phyloP scores from a whole-genome alignment of 2,329 filamentous ascomycete species.

The Stagonosporopsis chrysanthemi region DNA sequence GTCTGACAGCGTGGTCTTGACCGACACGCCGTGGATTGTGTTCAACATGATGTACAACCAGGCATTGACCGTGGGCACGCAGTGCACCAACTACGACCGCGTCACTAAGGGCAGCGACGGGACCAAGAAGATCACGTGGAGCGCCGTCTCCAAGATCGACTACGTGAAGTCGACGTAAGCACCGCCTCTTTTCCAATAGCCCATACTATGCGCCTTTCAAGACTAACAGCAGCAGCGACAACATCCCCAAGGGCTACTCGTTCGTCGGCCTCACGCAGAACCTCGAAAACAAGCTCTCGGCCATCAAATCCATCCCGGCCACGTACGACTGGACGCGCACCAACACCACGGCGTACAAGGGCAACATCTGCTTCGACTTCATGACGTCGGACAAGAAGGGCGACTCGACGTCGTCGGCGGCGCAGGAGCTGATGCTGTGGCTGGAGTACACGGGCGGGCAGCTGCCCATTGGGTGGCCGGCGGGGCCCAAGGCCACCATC shows the following conservation, averaged over 20 bases:
- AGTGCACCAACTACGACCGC: slow-evolving; percentile 52
- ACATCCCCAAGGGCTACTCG: slow-evolving; percentile 55
- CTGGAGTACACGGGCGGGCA: slow-evolving; percentile 56
- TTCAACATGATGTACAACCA: slow-evolving; percentile 58
- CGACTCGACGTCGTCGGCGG: slow-evolving; percentile 51
- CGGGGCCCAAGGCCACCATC: slow-evolving; percentile 23
- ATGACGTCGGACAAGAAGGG: slow-evolving; percentile 55
- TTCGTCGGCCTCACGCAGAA: slow-evolving; percentile 56
- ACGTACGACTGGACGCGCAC: slow-evolving; percentile 52
- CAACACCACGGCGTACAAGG: slow-evolving; percentile 54
- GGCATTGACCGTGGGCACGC: slow-evolving; percentile 49
- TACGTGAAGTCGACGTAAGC: slow-evolving; percentile 34
- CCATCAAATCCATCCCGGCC: slow-evolving; percentile 51
- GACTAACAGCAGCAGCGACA: slow-evolving; percentile 33
- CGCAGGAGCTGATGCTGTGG: slow-evolving; percentile 58
- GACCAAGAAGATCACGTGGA: slow-evolving; percentile 50
- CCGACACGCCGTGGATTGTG: slow-evolving; percentile 55
- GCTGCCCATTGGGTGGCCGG: slow-evolving; percentile 53
- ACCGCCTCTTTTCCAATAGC: not conserved
- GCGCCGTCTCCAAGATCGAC: slow-evolving; percentile 51
- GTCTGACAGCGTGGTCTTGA: slow-evolving; percentile 40
- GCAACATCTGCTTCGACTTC: slow-evolving; percentile 56
- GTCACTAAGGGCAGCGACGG: slow-evolving; percentile 40
- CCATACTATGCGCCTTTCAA: too few species aligned
- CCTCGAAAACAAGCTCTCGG: slow-evolving; percentile 50